Percentiles rank a stretch among this genome's conserved stretches.
Evolutionary conservation across 1,284 basidiomycete species (phyloP).

Genomic region (Schizophyllum commune): DNA sequence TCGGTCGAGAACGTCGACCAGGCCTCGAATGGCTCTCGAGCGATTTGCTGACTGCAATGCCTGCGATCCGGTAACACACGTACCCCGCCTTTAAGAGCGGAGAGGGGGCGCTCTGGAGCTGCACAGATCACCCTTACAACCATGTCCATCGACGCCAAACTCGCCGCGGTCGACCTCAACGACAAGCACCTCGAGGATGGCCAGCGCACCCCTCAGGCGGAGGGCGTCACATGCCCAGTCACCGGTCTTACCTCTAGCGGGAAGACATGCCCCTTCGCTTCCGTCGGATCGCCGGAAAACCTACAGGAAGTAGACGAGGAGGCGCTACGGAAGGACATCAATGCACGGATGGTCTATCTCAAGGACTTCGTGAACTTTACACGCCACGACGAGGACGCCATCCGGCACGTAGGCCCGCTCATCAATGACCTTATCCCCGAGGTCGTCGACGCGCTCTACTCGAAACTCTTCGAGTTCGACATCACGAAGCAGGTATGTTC

Average conservation of each 20-base stretch:
- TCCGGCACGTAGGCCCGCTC: slow-evolving; percentile 32
- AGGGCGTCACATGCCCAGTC: not conserved
- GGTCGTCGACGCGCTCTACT: slow-evolving; percentile 38
- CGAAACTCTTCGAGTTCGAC: slow-evolving; percentile 39
- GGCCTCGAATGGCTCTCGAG: not conserved
- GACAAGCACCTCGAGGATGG: not conserved
- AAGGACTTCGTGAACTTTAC: slow-evolving; percentile 39
- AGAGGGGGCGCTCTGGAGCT: not conserved
- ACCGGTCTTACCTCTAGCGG: not conserved
- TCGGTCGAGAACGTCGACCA: not conserved
- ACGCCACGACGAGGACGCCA: slow-evolving; percentile 30
- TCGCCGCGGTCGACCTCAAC: not conserved
- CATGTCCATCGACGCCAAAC: not conserved
- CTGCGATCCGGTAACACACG: not conserved
- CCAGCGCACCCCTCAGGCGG: not conserved
- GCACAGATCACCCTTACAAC: not conserved
- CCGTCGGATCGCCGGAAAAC: not conserved
- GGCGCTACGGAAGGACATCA: not conserved
- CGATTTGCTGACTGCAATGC: not conserved
- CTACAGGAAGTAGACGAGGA: not conserved
- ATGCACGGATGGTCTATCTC: slow-evolving; percentile 21
- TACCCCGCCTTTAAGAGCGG: not conserved
- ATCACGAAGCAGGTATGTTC: slow-evolving; percentile 37
- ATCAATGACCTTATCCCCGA: slow-evolving; percentile 34
- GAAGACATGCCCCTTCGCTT: not conserved